phyloP scores from a whole-genome alignment of 2,329 filamentous ascomycete species.

The Claviceps lovelessii region DNA sequence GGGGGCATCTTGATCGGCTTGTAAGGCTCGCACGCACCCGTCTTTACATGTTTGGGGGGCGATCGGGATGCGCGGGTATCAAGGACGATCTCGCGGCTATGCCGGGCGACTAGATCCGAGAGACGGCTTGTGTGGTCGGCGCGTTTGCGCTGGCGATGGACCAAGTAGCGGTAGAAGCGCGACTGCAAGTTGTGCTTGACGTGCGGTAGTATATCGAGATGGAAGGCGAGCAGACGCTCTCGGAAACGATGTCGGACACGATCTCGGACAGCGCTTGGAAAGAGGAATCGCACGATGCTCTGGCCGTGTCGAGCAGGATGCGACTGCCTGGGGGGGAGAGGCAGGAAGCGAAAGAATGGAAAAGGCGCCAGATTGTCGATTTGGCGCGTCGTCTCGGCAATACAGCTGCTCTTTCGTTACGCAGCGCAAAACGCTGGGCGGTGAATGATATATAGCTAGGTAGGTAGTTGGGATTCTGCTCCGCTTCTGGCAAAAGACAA shows the following conservation, averaged over 20 bases:
- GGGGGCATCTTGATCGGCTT: constrained; percentile 17
- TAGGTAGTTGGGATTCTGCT: neutral
- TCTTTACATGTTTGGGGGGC: constrained; percentile 19
- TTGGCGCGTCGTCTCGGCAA: neutral
- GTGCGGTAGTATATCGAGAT: constrained; percentile 57
- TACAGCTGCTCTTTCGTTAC: neutral
- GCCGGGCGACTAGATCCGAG: constrained; percentile 27
- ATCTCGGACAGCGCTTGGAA: constrained; percentile 47
- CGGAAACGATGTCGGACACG: constrained; percentile 47
- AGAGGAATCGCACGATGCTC: constrained; percentile 49
- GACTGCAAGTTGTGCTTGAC: constrained; percentile 60
- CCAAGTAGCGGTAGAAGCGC: constrained; percentile 59
- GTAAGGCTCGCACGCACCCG: constrained; percentile 16
- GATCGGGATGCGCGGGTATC: constrained; percentile 11
- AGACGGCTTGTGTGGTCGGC: constrained; percentile 32
- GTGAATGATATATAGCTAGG: neutral
- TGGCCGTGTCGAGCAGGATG: constrained; percentile 26
- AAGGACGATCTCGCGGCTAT: constrained; percentile 32
- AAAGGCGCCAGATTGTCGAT: constrained; percentile 30
- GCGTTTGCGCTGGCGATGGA: constrained; percentile 46
- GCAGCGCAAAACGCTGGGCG: neutral
- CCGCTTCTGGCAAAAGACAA: neutral
- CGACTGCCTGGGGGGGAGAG: constrained; percentile 13
- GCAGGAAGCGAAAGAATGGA: constrained; percentile 23
- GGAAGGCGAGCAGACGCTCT: constrained; percentile 53